Base-by-base conservation (phyloP, 2,329 filamentous ascomycete species). In the Acephala macrosclerotiorum region DNA sequence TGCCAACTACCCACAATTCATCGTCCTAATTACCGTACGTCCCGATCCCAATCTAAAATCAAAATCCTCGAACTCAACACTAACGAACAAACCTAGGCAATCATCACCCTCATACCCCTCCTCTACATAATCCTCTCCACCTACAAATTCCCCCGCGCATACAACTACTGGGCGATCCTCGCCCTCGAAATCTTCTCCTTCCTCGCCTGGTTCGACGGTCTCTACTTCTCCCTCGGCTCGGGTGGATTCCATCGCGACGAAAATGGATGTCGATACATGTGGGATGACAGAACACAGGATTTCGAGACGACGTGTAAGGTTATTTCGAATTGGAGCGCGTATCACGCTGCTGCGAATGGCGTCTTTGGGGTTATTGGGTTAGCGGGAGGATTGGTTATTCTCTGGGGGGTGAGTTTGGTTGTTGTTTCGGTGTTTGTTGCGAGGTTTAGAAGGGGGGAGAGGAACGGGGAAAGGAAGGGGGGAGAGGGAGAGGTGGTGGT, bases 131-230 rank as follows among this genome's bases (percentile, higher is more conserved):
- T 58, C 33, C 11, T 40, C 35, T 29, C 55, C 1, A 58, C 33
- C 1, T 58, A 58, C 33, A 20, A n/a, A 12, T 22, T 2, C 16
- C 55, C 55, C 1, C 20, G 8, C 16, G 16, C 26, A 6, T 58
- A 58, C 55, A 40, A 58, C 29, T 58, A 58, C 29, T 58, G 55
- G 55, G 55, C 55, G 3, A 22, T 58, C 26, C 33, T 58, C 33
- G 33, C 20, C 14, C 7, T 58, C 0, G 55, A 58, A 58, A 5
- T 58, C 2, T 36, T 58, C 26, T 58, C 38, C 26, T 14, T 58
- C 2, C 29, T 20, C 18, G 29, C 35, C 7, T 58, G 55, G 55
- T 16, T 25, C 3, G 18, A 38, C 20, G 55, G 55, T 8, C 14
- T 25, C 3, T 4, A 38, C 14, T 58, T 40, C 36, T 11, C 36